Percentiles rank a stretch among this genome's conserved stretches.
Conservation (phyloP, 306 rosid genomes). For the Cucurbita argyrosperma region DNA sequence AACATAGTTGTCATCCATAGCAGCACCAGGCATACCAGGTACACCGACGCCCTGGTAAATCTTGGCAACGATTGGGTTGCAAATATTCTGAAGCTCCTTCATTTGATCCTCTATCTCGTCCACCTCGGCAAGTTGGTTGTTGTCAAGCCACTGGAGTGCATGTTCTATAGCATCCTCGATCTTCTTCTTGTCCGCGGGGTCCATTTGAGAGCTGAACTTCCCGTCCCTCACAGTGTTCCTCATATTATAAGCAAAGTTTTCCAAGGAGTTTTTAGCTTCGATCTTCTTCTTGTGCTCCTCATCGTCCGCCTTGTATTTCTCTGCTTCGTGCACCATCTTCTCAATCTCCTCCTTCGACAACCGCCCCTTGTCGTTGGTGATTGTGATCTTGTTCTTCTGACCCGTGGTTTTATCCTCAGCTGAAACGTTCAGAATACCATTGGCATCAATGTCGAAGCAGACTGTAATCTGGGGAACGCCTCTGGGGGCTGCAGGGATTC, state of each 20-base stretch:
- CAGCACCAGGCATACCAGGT: constrained; percentile 27
- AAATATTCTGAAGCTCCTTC: constrained; percentile 42
- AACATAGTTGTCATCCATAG: constrained; percentile 24
- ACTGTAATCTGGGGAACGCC: constrained; percentile 43
- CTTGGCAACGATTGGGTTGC: constrained; percentile 52
- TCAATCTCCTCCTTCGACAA: constrained; percentile 39
- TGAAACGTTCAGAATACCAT: constrained; percentile 54
- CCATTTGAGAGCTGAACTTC: constrained; percentile 23
- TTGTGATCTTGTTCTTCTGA: constrained; percentile 38
- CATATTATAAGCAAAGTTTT: constrained; percentile 41
- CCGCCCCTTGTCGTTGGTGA: constrained; percentile 44
- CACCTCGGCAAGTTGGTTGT: constrained; percentile 39
- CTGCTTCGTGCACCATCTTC: constrained; percentile 50
- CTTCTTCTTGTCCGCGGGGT: constrained; percentile 29
- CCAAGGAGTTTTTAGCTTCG: constrained; percentile 32
- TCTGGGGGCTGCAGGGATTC: constrained; percentile 46
- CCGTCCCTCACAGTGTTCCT: constrained; percentile 41
- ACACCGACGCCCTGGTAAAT: constrained; percentile 49
- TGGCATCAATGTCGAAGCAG: constrained; percentile 55
- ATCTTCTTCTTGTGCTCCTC: constrained; percentile 58
- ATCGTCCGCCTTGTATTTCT: constrained; percentile 50
- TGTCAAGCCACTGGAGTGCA: constrained; percentile 42
- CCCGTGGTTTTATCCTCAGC: constrained; percentile 41
- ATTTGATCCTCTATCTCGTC: constrained; percentile 53
- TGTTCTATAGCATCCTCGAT: constrained; percentile 38